A percentile compares a stretch with the other conserved stretches of the same genome.
Conservation (phyloP, 345 rosid genomes). For the Camelina hispida region DNA sequence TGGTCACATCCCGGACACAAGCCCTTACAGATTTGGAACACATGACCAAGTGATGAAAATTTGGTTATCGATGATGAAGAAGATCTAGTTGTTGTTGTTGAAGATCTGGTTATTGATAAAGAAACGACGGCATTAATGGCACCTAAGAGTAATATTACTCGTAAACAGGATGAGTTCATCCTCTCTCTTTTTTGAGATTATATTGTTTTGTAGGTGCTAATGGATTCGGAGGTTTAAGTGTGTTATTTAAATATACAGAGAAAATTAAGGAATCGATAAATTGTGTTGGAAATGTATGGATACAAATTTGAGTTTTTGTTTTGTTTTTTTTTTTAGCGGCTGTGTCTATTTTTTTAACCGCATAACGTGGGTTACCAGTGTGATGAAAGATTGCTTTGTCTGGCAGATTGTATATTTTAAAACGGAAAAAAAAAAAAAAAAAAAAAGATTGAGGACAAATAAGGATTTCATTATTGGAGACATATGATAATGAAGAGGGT, state of each 20-base stretch:
- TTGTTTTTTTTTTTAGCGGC: constrained; percentile 31
- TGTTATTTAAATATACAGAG: constrained; percentile 28
- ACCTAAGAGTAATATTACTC: constrained; percentile 41
- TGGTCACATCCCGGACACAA: constrained; percentile 70
- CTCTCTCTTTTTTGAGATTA: constrained; percentile 24
- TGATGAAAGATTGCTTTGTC: constrained; percentile 4
- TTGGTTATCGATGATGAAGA: constrained; percentile 36
- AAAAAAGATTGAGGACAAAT: constrained; percentile 7
- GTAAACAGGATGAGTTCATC: constrained; percentile 49
- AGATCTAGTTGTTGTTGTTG: constrained; percentile 6
- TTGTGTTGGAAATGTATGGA: constrained; percentile 33
- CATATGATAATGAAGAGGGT: not conserved
- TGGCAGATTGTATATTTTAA: constrained; percentile 22
- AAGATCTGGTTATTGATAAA: constrained; percentile 25
- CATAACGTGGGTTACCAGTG: constrained; percentile 29
- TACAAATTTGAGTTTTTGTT: constrained; percentile 16
- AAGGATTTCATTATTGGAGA: constrained; percentile 20
- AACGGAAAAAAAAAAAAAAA: not conserved
- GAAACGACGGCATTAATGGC: constrained; percentile 32
- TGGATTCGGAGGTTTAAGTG: constrained; percentile 33
- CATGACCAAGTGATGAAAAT: constrained; percentile 33
- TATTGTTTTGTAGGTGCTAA: constrained; percentile 33
- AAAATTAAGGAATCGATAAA: not conserved
- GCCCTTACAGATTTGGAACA: constrained; percentile 59
- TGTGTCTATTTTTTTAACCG: constrained; percentile 33